These are phyloP conservation scores for Penicillium bialowiezense DNA, from an alignment of 495 filamentous ascomycete species.

Conservation along the genomic window DNA sequence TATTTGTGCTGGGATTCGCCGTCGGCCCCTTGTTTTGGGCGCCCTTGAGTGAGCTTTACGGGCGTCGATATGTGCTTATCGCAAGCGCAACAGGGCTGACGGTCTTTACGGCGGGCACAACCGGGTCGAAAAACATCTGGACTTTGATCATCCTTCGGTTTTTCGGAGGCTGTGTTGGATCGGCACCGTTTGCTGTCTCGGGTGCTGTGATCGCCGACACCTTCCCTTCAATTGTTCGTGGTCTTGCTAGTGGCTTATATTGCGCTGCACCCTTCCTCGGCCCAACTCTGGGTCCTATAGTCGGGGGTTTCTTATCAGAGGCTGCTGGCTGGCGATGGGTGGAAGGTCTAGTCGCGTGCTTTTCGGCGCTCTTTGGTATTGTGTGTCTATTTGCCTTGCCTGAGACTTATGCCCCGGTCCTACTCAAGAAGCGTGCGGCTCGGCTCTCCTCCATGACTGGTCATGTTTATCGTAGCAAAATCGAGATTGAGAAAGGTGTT, in stretches of 20 bases:
- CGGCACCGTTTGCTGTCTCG: conserved; percentile 53
- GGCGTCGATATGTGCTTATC: conserved; percentile 25
- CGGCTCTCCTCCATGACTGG: conserved; percentile 51
- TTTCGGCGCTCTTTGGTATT: conserved; percentile 8
- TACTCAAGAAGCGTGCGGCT: conserved; percentile 47
- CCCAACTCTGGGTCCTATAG: conserved; percentile 49
- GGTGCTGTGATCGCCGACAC: conserved; percentile 61
- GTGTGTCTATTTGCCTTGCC: conserved; percentile 39
- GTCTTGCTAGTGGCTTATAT: conserved; percentile 52
- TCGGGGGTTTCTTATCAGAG: conserved; percentile 49
- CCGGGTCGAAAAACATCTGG: conserved; percentile 51
- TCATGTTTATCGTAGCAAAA: conserved; percentile 44
- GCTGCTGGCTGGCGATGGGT: conserved; percentile 50
- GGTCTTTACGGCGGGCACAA: conserved; percentile 55
- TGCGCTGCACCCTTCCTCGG: conserved; percentile 56
- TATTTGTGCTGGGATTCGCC: conserved; percentile 20
- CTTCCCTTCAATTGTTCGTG: conserved; percentile 51
- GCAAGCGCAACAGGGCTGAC: conserved; percentile 49
- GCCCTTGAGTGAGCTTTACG: conserved; percentile 56
- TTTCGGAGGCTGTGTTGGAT: conserved; percentile 60
- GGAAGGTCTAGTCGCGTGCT: conserved; percentile 5
- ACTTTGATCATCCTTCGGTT: conserved; percentile 60
- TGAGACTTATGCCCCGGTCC: conserved; percentile 56
- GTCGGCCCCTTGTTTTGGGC: conserved; percentile 37
- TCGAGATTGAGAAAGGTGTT: conserved; percentile 28